Percentiles rank a stretch among this genome's conserved stretches.
Conservation (phyloP, 2,329 filamentous ascomycete species). For the Epichloe coenophiala region DNA sequence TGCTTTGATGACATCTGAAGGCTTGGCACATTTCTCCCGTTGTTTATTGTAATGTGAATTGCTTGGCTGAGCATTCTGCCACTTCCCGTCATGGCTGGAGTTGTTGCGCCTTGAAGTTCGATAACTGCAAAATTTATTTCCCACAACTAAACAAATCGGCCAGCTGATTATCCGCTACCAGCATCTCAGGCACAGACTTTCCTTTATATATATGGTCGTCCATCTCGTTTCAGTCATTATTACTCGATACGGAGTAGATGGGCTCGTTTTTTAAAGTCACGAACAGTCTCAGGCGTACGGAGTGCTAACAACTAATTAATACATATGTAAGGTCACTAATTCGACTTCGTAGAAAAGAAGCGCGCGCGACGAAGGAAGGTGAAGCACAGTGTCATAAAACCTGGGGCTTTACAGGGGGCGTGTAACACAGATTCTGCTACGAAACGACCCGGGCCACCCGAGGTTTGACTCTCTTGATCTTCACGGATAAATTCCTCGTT, state of each 20-base stretch:
- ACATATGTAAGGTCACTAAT: too few species aligned
- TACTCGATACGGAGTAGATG: not conserved
- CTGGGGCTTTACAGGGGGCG: not conserved
- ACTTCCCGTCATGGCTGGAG: too few species aligned
- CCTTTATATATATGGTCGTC: too few species aligned
- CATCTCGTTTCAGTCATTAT: too few species aligned
- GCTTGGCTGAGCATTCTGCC: not conserved
- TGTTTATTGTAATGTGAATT: not conserved
- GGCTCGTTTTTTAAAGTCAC: not conserved
- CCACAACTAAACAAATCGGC: too few species aligned
- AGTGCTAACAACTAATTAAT: not conserved
- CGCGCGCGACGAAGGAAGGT: not conserved
- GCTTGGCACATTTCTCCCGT: conserved; percentile 3
- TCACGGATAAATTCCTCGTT: conserved; percentile 2
- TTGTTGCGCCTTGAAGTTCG: not conserved
- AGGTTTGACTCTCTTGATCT: not conserved
- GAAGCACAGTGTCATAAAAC: not conserved
- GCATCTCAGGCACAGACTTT: too few species aligned
- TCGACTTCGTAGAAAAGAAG: not conserved
- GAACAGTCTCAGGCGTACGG: not conserved
- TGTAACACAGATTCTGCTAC: not conserved
- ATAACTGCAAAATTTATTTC: not conserved
- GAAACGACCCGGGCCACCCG: not conserved
- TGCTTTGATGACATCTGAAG: not conserved
- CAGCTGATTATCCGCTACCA: too few species aligned